These are phyloP conservation scores for Fusarium denticulatum DNA, from an alignment of 2,329 filamentous ascomycete species.

Conservation along the genomic window DNA sequence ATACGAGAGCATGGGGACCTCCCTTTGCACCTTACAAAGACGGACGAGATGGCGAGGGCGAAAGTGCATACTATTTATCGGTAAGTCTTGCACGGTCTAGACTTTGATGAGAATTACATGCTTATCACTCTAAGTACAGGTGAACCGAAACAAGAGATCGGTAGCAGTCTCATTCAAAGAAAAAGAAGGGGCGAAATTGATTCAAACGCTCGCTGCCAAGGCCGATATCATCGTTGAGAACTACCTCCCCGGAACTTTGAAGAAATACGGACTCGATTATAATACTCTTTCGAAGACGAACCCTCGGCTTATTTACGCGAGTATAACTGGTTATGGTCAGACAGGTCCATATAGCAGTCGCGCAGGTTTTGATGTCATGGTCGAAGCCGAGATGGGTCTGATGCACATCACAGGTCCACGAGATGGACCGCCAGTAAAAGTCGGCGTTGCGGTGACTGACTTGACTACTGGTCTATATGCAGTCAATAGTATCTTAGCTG, in stretches of 20 bases:
- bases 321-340: slow-evolving; percentile 95
- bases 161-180: slow-evolving; percentile 90
- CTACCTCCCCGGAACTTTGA: slow-evolving; percentile 88
- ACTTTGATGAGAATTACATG: accelerated
- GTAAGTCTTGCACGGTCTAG: slow-evolving; percentile 54
- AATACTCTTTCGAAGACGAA: slow-evolving; percentile 81
- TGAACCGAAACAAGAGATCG: slow-evolving; percentile 96
- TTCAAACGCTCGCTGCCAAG: slow-evolving; percentile 82
- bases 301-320: slow-evolving; percentile 87
- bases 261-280: slow-evolving; percentile 93
- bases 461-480: slow-evolving; percentile 94
- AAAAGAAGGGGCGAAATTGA: slow-evolving; percentile 80
- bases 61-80: slow-evolving; percentile 91
- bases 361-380: slow-evolving; percentile 98
- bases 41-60: slow-evolving; percentile 70
- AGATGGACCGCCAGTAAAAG: slow-evolving; percentile 91
- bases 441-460: slow-evolving; percentile 95
- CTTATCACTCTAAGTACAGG: slow-evolving; percentile 57
- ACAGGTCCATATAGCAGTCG: slow-evolving; percentile 86
- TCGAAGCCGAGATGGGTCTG: slow-evolving; percentile 94
- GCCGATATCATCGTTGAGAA: slow-evolving; percentile 96
- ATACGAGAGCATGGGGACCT: slow-evolving; percentile 94
- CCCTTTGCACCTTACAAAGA: slow-evolving; percentile 83
- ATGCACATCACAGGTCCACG: slow-evolving; percentile 96
- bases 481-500: slow-evolving; percentile 92